Percentiles rank a stretch among this genome's conserved stretches.
These are phyloP conservation scores for Yarrowia galli DNA, from an alignment of 1,139 yeast species.

Conservation along the genomic window DNA sequence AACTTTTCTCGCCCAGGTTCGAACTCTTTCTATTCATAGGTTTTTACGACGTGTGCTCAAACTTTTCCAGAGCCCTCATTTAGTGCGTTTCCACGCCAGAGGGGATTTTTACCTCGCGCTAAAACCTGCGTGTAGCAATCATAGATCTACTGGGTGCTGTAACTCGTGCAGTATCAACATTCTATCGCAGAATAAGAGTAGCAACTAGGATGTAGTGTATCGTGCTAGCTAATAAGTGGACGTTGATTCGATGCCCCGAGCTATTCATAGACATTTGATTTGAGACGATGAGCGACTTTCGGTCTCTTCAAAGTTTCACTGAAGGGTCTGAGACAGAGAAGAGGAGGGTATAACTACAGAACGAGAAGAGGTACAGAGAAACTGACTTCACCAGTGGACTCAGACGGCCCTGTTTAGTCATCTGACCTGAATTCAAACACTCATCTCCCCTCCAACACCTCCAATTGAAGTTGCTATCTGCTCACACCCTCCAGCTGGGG, in stretches of 20 bases:
- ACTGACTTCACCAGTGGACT: neutral
- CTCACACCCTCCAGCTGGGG: too few relatives aligned
- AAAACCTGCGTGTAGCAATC: neutral
- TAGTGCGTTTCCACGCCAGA: neutral
- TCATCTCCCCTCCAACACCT: neutral
- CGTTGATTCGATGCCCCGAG: too few relatives aligned
- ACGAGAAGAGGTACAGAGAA: neutral
- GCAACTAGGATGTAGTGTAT: neutral
- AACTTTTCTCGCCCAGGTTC: neutral
- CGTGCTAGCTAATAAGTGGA: too few relatives aligned
- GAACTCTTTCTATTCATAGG: neutral
- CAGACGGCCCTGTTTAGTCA: neutral
- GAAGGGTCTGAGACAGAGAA: neutral
- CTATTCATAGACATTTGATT: neutral
- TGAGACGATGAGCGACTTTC: neutral
- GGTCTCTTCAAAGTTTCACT: neutral
- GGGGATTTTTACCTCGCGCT: neutral
- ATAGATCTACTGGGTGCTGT: neutral
- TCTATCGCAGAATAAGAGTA: neutral
- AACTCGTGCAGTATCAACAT: neutral
- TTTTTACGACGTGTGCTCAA: neutral
- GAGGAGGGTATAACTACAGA: too few relatives aligned
- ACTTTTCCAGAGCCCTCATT: neutral
- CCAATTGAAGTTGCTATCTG: neutral
- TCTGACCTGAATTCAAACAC: neutral